Evolutionary conservation across 2,329 filamentous ascomycete species (phyloP), one percentile per base, ranked within the genome.

Genomic region (Clathrospora elynae): DNA sequence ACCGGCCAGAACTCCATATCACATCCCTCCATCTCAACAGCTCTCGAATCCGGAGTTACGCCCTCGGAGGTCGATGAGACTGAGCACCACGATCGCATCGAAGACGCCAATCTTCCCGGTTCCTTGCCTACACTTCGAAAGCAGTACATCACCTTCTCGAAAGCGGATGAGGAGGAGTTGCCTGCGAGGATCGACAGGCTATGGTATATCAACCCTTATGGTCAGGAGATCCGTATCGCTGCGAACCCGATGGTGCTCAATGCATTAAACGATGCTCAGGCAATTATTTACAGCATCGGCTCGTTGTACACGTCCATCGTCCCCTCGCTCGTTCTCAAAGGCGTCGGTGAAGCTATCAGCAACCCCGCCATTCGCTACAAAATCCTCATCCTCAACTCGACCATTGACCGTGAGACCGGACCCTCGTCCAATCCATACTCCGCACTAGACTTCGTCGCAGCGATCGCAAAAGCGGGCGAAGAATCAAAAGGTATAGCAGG

Each of bases 151-250:
- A 76, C 78, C 4, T 95, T 96, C 66, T 86, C 81, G 62, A 97
- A 97, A 72, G 53, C 59, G 3, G 77, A 82, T 25, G 85, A 90
- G 51, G 83, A 88, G 48, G 88, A 92, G 40, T 76, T 97, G 1
- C 81, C 88, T 0, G 79, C 86, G 0, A 80, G 88, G 18, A 95
- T 97, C 56, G 78, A 85, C 40, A 76, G 91, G 2, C 79, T 97
- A 20, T 97, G 90, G 90, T 97, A 97, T 74, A 97, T 97, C 73
- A 97, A 96, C 63, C 92, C 92, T 0, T 97, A 96, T 68, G 92
- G 92, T n/a, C 90, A 96, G 66, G 91, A 96, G 70, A 96, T 97
- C 55, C 83, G 85, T 12, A 88, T 91, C 0, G 80, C 85, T 0
- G 87, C 90, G 2, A 97, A 96, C 61, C 85, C 90, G 0, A 84